Evolutionary conservation across 2,329 filamentous ascomycete genomes (phyloP).

Genomic region (Chaetomiaceae sp.): DNA sequence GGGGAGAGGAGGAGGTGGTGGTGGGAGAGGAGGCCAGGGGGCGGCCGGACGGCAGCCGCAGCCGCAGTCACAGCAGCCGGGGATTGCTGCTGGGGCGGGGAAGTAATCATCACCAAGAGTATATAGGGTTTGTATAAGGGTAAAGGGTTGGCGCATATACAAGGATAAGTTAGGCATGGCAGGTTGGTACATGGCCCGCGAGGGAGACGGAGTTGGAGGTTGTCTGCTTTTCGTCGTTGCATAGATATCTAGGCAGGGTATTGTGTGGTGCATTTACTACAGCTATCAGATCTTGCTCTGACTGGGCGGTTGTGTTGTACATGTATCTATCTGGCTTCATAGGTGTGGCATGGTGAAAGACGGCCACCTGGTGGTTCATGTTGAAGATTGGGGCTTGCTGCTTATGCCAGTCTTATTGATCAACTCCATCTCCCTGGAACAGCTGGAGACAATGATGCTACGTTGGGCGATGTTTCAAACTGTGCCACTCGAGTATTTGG

Average conservation of each 20-base stretch:
- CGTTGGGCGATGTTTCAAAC: neutral
- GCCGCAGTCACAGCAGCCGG: neutral
- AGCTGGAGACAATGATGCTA: neutral
- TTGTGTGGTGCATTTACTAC: too few relatives aligned
- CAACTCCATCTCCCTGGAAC: neutral
- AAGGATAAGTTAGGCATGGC: neutral
- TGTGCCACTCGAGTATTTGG: too few relatives aligned
- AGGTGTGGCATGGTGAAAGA: constrained; percentile 13
- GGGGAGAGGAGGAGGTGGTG: neutral
- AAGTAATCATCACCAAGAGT: neutral
- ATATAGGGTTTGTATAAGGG: neutral
- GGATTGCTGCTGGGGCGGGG: neutral
- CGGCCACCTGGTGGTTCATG: constrained; percentile 7
- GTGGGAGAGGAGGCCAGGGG: neutral
- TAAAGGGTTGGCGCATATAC: neutral
- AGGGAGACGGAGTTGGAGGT: too few relatives aligned
- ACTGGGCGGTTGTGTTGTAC: neutral
- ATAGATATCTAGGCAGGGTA: too few relatives aligned
- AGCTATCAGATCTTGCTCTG: neutral
- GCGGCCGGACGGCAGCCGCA: neutral
- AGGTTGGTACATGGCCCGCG: too few relatives aligned
- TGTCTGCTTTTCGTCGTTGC: too few relatives aligned
- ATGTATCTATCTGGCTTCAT: neutral
- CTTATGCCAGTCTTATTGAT: too few relatives aligned
- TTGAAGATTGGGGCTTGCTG: too few relatives aligned